A percentile compares a stretch with the other conserved stretches of the same genome.
Evolutionary conservation across 139 green algal species (phyloP).

Genomic region (Tetraselmis striata): DNA sequence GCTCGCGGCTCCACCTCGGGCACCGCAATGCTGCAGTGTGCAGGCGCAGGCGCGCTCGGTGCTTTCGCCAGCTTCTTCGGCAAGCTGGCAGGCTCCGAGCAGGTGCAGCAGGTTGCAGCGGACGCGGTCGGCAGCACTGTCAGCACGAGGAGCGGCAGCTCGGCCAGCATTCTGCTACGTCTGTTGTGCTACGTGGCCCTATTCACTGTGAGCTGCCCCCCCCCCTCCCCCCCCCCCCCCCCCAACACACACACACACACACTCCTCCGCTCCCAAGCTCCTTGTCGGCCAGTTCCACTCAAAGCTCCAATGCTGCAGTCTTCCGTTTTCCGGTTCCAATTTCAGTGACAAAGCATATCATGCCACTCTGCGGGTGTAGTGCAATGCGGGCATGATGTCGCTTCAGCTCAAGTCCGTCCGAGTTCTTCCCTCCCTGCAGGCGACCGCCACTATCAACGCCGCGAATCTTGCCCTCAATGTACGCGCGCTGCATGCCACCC

Average conservation of each 20-base stretch:
- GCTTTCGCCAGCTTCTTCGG: not conserved
- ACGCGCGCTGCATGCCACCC: not conserved
- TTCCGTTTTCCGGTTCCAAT: not conserved
- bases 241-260: no score
- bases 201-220: not conserved
- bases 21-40: not conserved
- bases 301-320: no score
- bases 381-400: not conserved
- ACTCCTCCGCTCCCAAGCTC: not conserved
- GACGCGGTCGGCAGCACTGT: no score
- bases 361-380: not conserved
- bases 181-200: not conserved
- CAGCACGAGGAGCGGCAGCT: no score
- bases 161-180: not conserved
- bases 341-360: not conserved
- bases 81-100: not conserved
- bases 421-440: not conserved
- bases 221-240: no score
- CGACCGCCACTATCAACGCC: not conserved
- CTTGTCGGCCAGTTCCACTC: no score
- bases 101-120: not conserved
- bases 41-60: not conserved
- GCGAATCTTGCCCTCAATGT: not conserved
- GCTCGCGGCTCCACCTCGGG: no score
- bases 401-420: not conserved